Evolutionary conservation across 1,139 yeast species (phyloP).

Genomic region (Suhomyces guaymorum): DNA sequence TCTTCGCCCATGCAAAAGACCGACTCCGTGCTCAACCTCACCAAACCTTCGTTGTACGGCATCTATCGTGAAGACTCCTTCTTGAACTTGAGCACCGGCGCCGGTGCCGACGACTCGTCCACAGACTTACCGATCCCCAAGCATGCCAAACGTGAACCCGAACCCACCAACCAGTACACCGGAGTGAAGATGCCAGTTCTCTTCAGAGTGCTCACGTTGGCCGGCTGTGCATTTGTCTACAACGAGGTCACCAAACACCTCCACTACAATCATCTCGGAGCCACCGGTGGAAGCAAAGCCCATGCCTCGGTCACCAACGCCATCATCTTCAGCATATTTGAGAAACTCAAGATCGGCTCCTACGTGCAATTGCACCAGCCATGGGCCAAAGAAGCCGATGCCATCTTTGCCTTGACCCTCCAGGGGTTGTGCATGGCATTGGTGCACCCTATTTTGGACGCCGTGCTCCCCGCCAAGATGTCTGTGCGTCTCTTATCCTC

Average conservation of each 20-base stretch:
- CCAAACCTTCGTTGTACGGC: slow-evolving; percentile 51
- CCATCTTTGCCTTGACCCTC: slow-evolving; percentile 29
- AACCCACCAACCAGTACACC: slow-evolving; percentile 1
- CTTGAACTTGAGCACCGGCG: slow-evolving; percentile 28
- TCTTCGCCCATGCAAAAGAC: slow-evolving; percentile 43
- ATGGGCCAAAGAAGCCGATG: slow-evolving; percentile 21
- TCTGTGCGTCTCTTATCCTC: slow-evolving; percentile 25
- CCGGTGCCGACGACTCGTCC: slow-evolving; percentile 6
- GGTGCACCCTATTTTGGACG: slow-evolving; percentile 63
- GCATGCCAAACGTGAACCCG: not conserved
- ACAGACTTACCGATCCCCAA: slow-evolving; percentile 5
- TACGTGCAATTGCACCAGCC: slow-evolving; percentile 9
- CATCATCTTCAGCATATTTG: slow-evolving; percentile 34
- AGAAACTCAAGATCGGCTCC: slow-evolving; percentile 28
- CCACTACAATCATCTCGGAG: slow-evolving; percentile 44
- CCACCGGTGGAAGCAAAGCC: slow-evolving; percentile 10
- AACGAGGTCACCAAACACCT: slow-evolving; percentile 52
- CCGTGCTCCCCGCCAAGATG: slow-evolving; percentile 37
- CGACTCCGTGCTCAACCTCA: slow-evolving; percentile 47
- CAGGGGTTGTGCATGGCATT: slow-evolving; percentile 68
- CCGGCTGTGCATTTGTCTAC: slow-evolving; percentile 48
- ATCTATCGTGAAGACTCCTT: slow-evolving; percentile 46
- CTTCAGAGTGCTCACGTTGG: slow-evolving; percentile 35
- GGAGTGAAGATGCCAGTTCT: slow-evolving; percentile 17
- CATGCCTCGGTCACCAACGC: slow-evolving; percentile 33